Conservation (phyloP, 371 early-diverging fungal species). For the Blakeslea trispora region DNA sequence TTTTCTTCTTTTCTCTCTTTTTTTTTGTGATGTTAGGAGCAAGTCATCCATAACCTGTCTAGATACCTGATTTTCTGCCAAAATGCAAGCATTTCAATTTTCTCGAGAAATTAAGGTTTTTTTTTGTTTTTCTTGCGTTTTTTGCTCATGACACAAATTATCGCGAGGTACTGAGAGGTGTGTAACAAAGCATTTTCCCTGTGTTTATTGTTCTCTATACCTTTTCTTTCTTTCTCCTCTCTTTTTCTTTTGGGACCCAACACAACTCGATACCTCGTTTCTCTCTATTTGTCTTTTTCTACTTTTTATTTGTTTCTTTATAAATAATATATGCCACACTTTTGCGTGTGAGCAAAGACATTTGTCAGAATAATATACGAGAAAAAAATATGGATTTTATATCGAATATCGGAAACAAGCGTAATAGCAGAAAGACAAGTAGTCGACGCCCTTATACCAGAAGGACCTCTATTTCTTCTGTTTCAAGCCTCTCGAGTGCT, state of each 20-base stretch:
- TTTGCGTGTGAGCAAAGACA: conserved; percentile 9
- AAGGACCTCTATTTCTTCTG: conserved; percentile 28
- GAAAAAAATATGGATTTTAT: conserved; percentile 22
- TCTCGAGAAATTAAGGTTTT: not conserved
- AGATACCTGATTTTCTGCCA: no score
- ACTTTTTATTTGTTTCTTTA: conserved; percentile 1
- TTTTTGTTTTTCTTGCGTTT: not conserved
- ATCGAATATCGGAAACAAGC: conserved; percentile 30
- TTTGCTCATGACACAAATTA: conserved; percentile 12
- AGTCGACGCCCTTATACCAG: conserved; percentile 23
- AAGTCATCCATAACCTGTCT: no score
- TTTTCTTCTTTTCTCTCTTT: no score
- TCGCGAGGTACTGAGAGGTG: conserved; percentile 14
- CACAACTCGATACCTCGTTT: no score
- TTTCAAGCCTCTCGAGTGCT: conserved; percentile 6
- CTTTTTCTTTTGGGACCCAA: not conserved
- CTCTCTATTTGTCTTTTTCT: not conserved
- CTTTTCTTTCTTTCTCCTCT: conserved; percentile 11
- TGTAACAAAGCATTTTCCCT: conserved; percentile 3
- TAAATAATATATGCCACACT: conserved; percentile 10
- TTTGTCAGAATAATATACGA: not conserved
- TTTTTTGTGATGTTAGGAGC: no score
- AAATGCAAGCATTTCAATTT: not conserved
- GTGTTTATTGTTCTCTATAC: conserved; percentile 1
- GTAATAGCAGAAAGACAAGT: conserved; percentile 23